phyloP scores from a whole-genome alignment of 768 basidiomycete genomes.

The Boletus insuetus region DNA sequence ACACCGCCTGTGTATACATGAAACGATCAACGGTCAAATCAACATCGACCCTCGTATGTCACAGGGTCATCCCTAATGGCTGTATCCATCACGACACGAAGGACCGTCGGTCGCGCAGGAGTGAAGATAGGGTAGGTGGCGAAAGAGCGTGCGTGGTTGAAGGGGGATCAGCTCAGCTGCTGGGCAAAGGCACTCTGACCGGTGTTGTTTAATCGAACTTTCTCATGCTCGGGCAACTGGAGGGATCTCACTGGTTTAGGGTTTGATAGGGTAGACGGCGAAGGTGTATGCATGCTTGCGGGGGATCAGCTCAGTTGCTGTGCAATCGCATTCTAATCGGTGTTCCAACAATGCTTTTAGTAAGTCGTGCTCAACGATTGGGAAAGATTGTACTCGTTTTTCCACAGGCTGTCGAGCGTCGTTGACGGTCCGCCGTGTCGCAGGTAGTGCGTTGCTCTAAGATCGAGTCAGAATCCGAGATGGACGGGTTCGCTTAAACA shows the following conservation, averaged over 20 bases:
- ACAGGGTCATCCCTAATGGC: background rate
- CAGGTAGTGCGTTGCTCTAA: background rate
- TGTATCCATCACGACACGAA: too few relatives aligned
- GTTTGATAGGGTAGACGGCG: too few relatives aligned
- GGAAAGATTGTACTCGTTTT: background rate
- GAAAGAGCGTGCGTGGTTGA: too few relatives aligned
- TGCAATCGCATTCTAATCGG: background rate
- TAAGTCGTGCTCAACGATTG: background rate
- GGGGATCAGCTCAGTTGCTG: background rate
- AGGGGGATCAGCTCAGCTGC: too few relatives aligned
- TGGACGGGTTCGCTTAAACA: background rate
- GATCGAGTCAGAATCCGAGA: background rate
- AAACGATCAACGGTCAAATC: background rate
- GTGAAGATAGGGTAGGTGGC: too few relatives aligned
- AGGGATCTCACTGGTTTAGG: too few relatives aligned
- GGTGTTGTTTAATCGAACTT: too few relatives aligned
- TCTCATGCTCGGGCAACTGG: too few relatives aligned
- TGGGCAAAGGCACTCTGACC: too few relatives aligned
- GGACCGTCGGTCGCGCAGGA: too few relatives aligned
- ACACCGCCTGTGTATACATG: background rate
- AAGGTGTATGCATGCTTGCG: too few relatives aligned
- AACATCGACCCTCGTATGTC: background rate
- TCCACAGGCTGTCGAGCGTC: too few relatives aligned
- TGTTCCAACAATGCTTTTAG: background rate
- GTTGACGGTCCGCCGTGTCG: background rate